Base-by-base conservation (phyloP, 106 monocot species). In the Dendrobium huoshanense region DNA sequence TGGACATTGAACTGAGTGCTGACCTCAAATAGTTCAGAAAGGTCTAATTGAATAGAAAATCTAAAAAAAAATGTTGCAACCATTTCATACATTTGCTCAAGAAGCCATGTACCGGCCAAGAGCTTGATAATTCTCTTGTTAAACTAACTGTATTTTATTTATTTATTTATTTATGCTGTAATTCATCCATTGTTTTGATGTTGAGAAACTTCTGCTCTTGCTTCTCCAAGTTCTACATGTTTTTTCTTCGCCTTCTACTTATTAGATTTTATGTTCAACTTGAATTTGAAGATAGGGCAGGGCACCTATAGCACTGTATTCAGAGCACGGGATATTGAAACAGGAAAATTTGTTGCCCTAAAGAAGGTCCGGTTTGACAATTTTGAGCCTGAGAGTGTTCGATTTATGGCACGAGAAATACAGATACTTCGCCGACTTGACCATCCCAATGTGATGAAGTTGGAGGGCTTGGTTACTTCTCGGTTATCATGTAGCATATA, bases 251-350 rank as follows among this genome's bases (percentile, higher is more conserved):
- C 15, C 3, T 65, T 81, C 19, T 67, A 20, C 81, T 77, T 56
- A 84, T 40, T 58, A 13, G 0, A 43, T 67, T 78, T 75, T 76
- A 16, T 79, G 11, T 64, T 18, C 61, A 8, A 59, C 48, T 19
- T 82, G 78, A 37, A 65, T 86, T 51, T 84, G 81, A 83, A 92
- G 92, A 82, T 92, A 68, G 92, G 92, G 49, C 92, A 92, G 86
- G 92, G 92, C 11, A 92, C 92, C 3, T 92, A 92, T 82, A 92
- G 92, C 82, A 92, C 86, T 83, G 92, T 92, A 64, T 92, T 92
- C 58, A 86, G 80, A 81, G 92, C 92, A 55, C 87, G 87, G 29
- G 86, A 92, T 84, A 80, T 92, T 15, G 86, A 90, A 68, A 84
- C 84, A 0, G 92, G 90, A 79, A 92, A 88, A 76, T 80, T 90